A percentile compares a stretch with the other conserved stretches of the same genome.
phyloP scores from a whole-genome alignment of 1,284 basidiomycete genomes.

The Naganishia cerealis region DNA sequence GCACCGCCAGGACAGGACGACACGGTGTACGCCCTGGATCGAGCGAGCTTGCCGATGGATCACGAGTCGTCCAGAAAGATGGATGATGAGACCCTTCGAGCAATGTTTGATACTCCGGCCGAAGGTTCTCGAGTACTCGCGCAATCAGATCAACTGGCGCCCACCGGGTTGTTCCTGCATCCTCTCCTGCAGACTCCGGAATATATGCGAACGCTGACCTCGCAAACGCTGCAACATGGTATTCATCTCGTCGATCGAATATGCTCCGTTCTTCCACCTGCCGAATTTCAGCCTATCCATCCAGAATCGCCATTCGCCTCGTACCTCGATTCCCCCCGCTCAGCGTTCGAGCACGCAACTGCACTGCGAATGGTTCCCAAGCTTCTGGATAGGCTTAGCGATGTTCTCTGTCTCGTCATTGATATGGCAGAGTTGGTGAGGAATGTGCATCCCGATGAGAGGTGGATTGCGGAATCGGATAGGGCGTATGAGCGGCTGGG shows the following conservation, averaged over 20 bases:
- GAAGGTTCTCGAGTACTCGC: neutral
- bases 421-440: slow-evolving; percentile 91
- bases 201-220: slow-evolving; percentile 45
- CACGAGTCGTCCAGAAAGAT: slow-evolving; percentile 6
- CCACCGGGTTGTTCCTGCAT: slow-evolving; percentile 49
- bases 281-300: slow-evolving; percentile 36
- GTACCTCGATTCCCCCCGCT: slow-evolving; percentile 20
- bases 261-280: slow-evolving; percentile 42
- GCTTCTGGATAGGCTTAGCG: slow-evolving; percentile 90
- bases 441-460: slow-evolving; percentile 83
- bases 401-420: slow-evolving; percentile 91
- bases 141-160: slow-evolving; percentile 15
- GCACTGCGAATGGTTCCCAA: slow-evolving; percentile 77
- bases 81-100: slow-evolving; percentile 29
- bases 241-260: slow-evolving; percentile 55
- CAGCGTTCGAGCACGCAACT: slow-evolving; percentile 46
- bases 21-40: neutral
- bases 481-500: slow-evolving; percentile 86
- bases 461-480: slow-evolving; percentile 82
- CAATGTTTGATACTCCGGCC: slow-evolving; percentile 30
- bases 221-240: slow-evolving; percentile 47
- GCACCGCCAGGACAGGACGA: slow-evolving; percentile 15
- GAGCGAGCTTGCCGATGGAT: neutral
- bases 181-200: slow-evolving; percentile 44
- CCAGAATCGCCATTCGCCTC: slow-evolving; percentile 32